These are phyloP conservation scores for Debaryomyces psychrophilus DNA, from an alignment of 1,139 yeast species.

Conservation along the genomic window DNA sequence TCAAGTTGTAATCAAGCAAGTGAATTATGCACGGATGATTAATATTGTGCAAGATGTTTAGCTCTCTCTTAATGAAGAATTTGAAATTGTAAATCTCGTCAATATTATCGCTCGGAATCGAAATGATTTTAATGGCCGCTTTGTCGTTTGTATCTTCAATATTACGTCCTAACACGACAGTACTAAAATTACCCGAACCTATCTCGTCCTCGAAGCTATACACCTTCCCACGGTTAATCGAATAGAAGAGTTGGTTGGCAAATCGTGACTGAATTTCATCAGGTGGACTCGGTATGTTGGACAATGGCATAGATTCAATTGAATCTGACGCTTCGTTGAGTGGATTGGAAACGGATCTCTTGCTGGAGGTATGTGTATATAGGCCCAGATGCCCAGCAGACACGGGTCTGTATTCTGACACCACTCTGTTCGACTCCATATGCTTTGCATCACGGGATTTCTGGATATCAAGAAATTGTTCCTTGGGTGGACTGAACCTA, in stretches of 20 bases:
- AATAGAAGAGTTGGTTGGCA: slow-evolving; percentile 12
- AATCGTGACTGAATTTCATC: slow-evolving; percentile 8
- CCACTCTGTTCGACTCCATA: slow-evolving; percentile 22
- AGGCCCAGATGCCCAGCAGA: slow-evolving; percentile 24
- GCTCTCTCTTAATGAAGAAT: slow-evolving; percentile 73
- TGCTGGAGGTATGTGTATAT: slow-evolving; percentile 17
- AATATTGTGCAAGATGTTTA: slow-evolving; percentile 58
- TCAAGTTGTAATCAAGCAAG: slow-evolving; percentile 38
- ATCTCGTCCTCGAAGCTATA: slow-evolving; percentile 35
- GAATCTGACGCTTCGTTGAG: slow-evolving; percentile 17
- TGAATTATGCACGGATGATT: slow-evolving; percentile 47
- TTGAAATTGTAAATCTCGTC: slow-evolving; percentile 49
- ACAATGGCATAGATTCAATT: slow-evolving; percentile 11
- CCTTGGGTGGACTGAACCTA: slow-evolving; percentile 12
- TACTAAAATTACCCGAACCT: slow-evolving; percentile 65
- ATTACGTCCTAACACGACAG: slow-evolving; percentile 50
- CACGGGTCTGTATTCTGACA: slow-evolving; percentile 41
- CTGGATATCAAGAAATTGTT: slow-evolving; percentile 9
- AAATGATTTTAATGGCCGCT: slow-evolving; percentile 48
- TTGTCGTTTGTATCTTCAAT: slow-evolving; percentile 20
- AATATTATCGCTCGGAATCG: slow-evolving; percentile 34
- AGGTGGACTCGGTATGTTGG: slow-evolving; percentile 17
- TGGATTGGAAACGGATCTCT: slow-evolving; percentile 30
- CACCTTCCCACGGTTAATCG: slow-evolving; percentile 13
- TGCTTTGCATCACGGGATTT: background rate